These are phyloP conservation scores for Amorphotheca resinae DNA, from an alignment of 495 filamentous ascomycete genomes.

Conservation along the genomic window DNA sequence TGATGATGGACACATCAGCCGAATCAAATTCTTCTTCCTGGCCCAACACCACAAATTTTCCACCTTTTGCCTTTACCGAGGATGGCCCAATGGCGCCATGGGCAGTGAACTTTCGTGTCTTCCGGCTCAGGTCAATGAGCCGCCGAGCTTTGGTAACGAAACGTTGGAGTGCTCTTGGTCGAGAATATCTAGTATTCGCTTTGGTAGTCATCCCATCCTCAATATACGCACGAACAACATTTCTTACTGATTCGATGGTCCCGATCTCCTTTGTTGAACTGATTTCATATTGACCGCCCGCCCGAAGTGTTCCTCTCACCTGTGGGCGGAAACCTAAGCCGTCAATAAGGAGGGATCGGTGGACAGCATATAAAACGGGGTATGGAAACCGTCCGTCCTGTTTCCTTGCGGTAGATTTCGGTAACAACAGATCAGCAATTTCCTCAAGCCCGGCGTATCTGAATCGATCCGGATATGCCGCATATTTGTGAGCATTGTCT, in stretches of 20 bases:
- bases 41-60: neutral
- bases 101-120: constrained; percentile 43
- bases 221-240: constrained; percentile 10
- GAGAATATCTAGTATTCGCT: neutral
- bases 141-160: constrained; percentile 56
- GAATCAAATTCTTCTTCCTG: neutral
- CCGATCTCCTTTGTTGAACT: constrained; percentile 23
- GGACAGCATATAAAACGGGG: constrained; percentile 53
- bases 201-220: neutral
- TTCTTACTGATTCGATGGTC: constrained; percentile 2
- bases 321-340: constrained; percentile 36
- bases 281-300: constrained; percentile 28
- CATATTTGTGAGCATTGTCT: constrained; percentile 33
- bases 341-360: constrained; percentile 44
- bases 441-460: constrained; percentile 48
- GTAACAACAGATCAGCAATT: constrained; percentile 40
- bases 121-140: constrained; percentile 55
- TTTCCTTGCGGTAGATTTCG: neutral
- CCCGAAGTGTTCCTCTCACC: constrained; percentile 1
- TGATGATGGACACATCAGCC: constrained; percentile 35
- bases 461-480: constrained; percentile 34
- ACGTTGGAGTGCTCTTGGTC: constrained; percentile 22
- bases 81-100: constrained; percentile 38
- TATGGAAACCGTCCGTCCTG: constrained; percentile 30
- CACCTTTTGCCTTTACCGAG: constrained; percentile 19